phyloP scores from a whole-genome alignment of 176 grass and related monocot species.

The Triticum timopheevii region DNA sequence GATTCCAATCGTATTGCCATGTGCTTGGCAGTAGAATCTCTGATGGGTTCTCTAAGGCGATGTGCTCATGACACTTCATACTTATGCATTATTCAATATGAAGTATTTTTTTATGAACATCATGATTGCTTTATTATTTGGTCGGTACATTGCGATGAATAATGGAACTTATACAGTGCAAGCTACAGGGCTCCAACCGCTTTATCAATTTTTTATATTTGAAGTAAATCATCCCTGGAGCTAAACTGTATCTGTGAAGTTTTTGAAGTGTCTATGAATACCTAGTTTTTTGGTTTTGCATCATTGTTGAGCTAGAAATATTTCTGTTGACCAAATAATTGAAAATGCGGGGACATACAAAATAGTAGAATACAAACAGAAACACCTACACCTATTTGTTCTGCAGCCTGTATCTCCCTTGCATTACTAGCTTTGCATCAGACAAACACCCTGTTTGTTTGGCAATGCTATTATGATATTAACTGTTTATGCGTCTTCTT shows the following conservation, averaged over 20 bases:
- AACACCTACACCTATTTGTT: neutral
- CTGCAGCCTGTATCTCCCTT: neutral
- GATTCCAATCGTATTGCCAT: constrained; percentile 10
- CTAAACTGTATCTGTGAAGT: neutral
- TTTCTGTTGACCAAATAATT: neutral
- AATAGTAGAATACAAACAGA: neutral
- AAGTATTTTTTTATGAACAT: neutral
- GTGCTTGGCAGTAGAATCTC: neutral
- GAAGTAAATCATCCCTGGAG: neutral
- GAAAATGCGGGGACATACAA: neutral
- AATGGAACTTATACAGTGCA: neutral
- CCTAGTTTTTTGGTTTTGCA: neutral
- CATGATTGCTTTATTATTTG: neutral
- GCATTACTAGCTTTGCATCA: neutral
- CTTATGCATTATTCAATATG: neutral
- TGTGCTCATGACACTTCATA: neutral
- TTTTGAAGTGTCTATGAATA: constrained; percentile 1
- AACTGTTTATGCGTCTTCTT: neutral
- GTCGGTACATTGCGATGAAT: neutral
- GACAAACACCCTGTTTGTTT: neutral
- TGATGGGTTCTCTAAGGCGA: neutral
- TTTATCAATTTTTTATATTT: neutral
- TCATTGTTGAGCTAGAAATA: neutral
- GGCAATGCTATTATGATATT: neutral
- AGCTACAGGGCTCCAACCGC: neutral